Evolutionary conservation across 1,284 basidiomycete species (phyloP), one percentile per base, ranked within the genome.

Genomic region (Ceratobasidium sp.): DNA sequence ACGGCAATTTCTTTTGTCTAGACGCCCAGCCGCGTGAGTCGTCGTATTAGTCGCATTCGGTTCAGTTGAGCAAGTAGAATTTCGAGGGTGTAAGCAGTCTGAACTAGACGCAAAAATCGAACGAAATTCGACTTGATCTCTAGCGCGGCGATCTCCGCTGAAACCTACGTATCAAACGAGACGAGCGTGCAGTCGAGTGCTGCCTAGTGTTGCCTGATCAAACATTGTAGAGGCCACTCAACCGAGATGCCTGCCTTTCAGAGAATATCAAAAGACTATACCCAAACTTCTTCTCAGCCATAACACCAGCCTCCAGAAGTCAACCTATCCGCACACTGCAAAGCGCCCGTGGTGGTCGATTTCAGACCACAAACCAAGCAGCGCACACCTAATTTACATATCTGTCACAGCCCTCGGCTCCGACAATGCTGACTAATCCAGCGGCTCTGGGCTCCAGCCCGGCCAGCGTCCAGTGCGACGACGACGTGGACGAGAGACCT

Each of bases 401-500:
- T 63, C 51, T 7, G 51, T 70, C 33, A 33, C 33, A 49, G 46
- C n/a, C 33, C 33, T n/a, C 68, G 68, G 63, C n/a, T 40, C 63
- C 63, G 63, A 66, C 20, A 12, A 39, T 39, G 68, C 68, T 70
- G 68, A 70, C 33, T 70, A 44, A 70, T 12, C 68, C 12, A 33
- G 28, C 9, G 44, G 23, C 61, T 26, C 39, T 55, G 20, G 28
- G 6, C 33, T 40, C 15, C 20, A 40, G 51, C 51, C 9, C 18
- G 18, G 46, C 39, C 66, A 53, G 46, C 13, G 68, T 56, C 51
- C 51, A 56, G 23, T 33, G 68, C 68, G 68, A 70, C 68, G 68
- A 70, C 68, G 51, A 63, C 61, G 61, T 63, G 61, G 61, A 42
- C 51, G 51, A 66, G 33, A 33, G 33, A 33, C 33, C 33, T 33